Evolutionary conservation across 2,329 filamentous ascomycete genomes (phyloP).

Genomic region (Knufia petricola): DNA sequence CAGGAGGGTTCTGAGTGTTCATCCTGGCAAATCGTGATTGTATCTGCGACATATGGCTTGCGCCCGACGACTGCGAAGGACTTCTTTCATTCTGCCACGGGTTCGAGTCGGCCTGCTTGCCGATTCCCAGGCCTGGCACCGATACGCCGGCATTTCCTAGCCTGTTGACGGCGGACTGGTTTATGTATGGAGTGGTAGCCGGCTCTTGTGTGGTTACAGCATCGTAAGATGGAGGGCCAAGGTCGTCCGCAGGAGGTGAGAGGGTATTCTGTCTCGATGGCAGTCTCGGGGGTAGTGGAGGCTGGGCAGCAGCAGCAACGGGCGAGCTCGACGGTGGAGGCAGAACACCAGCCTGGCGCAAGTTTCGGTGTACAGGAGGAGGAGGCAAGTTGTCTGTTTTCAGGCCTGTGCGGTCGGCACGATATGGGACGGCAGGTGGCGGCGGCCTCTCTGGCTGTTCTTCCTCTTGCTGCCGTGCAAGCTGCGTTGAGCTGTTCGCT

Average conservation of each 20-base stretch:
- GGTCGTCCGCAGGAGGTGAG: constrained; percentile 31
- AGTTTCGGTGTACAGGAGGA: constrained; percentile 50
- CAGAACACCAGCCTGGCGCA: constrained; percentile 24
- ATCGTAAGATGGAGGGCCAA: constrained; percentile 39
- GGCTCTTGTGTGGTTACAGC: constrained; percentile 28
- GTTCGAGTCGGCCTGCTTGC: constrained; percentile 25
- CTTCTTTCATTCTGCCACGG: constrained; percentile 24
- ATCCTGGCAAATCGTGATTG: constrained; percentile 57
- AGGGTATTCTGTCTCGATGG: constrained; percentile 55
- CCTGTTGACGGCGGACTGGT: constrained; percentile 53
- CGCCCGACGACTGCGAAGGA: constrained; percentile 25
- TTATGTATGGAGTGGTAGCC: constrained; percentile 35
- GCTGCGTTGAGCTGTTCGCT: constrained; percentile 25
- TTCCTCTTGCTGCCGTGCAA: constrained; percentile 23
- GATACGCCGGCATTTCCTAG: constrained; percentile 66
- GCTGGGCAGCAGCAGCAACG: constrained; percentile 37
- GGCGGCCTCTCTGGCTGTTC: constrained; percentile 32
- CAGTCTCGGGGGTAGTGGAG: constrained; percentile 56
- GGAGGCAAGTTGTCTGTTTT: constrained; percentile 59
- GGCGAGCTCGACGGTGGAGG: constrained; percentile 16
- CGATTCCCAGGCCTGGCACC: constrained; percentile 69
- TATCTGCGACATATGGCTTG: constrained; percentile 52
- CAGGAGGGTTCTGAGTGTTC: constrained; percentile 27
- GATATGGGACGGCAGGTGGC: constrained; percentile 55
- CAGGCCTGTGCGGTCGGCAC: constrained; percentile 60